Evolutionary conservation across 495 filamentous ascomycete species (phyloP).

Genomic region (Neurospora tetraspora): DNA sequence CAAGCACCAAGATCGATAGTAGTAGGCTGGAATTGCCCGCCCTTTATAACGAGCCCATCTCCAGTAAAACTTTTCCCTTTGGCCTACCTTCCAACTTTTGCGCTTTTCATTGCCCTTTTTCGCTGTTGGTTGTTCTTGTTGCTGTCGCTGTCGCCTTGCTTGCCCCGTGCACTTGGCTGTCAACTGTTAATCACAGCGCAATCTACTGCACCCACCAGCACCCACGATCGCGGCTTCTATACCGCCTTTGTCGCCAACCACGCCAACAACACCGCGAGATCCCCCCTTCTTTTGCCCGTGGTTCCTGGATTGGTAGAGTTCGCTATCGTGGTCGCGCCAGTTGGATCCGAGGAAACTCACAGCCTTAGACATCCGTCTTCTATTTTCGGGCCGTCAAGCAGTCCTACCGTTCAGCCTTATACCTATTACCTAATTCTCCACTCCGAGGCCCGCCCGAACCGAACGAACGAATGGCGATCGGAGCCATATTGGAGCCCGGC

Average conservation of each 20-base stretch:
- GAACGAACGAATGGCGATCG: conserved; percentile 19
- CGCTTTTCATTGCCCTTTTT: background rate
- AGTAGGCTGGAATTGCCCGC: background rate
- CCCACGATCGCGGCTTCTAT: background rate
- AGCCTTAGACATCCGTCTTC: background rate
- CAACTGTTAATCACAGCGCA: background rate
- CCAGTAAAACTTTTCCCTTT: background rate
- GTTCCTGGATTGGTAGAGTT: background rate
- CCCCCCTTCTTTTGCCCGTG: background rate
- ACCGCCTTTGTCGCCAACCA: background rate
- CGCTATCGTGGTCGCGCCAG: background rate
- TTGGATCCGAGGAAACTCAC: background rate
- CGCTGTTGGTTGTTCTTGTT: background rate
- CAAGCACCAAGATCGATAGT: background rate
- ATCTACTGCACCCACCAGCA: background rate
- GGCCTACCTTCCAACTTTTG: background rate
- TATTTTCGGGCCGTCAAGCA: background rate
- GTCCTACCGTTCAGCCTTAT: background rate
- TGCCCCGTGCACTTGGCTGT: background rate
- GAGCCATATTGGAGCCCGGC: conserved; percentile 24
- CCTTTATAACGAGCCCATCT: background rate
- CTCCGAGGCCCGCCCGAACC: background rate
- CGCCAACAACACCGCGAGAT: background rate
- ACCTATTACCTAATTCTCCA: background rate
- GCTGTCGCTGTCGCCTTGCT: background rate